Base-by-base conservation (phyloP, 352 stramenopile genomes). In the Phytophthora cactorum region DNA sequence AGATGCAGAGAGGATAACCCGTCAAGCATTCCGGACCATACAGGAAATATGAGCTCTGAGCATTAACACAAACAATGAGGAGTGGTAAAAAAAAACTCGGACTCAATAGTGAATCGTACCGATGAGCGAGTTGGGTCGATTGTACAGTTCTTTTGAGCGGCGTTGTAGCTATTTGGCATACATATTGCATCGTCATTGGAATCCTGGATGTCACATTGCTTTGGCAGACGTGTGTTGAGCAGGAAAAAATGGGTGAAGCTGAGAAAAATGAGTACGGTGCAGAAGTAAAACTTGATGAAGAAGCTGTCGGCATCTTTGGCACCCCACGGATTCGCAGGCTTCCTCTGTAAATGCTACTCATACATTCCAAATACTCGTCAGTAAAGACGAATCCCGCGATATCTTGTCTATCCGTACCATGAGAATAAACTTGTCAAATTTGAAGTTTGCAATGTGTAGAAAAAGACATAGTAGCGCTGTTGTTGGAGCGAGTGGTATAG, bases 241-340 rank as follows among this genome's bases (percentile, higher is more conserved):
- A 95, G 62, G 29, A 93, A 81, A 52, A 80, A 93, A 28, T 90
- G 84, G 5, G 81, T 79, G 63, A 88, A 88, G 0, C 25, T 36
- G 32, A 93, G 60, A 44, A 86, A 91, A 53, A 95, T 81, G 29
- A 77, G 39, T 15, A 92, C 74, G 0, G 86, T 91, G 50, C 80
- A 86, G 55, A 90, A 90, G 75, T 91, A 96, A 51, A 94, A 91
- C 70, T 96, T 96, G 72, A 96, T 89, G 72, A 96, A 96, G 49
- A 94, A 96, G 63, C 70, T 88, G 17, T 84, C 88, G 0, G 85
- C 86, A 51, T 91, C 85, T 46, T 89, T 92, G 6, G 87, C 87
- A 29, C 72, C 88, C 86, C 85, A 93, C 2, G 82, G 86, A 29
- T 58, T 90, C 9, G 69, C 75, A 12, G 88, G 82, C 38, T 96